Percentiles rank a stretch among this genome's conserved stretches.
Evolutionary conservation across 305 asterid genomes (phyloP).

Genomic region (Fraxinus latifolia): DNA sequence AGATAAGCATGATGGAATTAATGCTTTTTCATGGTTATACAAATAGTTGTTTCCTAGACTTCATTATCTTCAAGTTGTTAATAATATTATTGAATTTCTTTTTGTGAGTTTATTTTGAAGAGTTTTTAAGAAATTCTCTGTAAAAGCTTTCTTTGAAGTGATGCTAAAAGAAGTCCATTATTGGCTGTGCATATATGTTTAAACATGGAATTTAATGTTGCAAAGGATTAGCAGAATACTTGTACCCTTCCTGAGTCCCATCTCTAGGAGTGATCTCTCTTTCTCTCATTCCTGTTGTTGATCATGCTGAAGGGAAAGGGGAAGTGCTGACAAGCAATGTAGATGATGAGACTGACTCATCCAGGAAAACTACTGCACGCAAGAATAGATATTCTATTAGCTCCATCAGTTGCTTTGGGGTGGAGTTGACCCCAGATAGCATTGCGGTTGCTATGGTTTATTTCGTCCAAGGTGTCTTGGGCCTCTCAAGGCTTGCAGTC

Average conservation of each 20-base stretch:
- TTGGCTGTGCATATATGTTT: not conserved
- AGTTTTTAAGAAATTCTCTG: not conserved
- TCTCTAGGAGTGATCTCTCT: not conserved
- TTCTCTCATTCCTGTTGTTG: constrained; percentile 7
- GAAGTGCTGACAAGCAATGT: constrained; percentile 34
- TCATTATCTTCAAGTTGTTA: not conserved
- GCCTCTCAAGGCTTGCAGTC: constrained; percentile 87
- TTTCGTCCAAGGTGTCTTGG: constrained; percentile 93
- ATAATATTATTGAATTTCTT: not conserved
- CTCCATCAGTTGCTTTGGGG: constrained; percentile 64
- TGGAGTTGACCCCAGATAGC: constrained; percentile 78
- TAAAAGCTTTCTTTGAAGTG: not conserved
- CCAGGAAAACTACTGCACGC: constrained; percentile 41
- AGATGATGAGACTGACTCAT: constrained; percentile 43
- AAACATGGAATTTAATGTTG: not conserved
- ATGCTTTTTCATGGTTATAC: not conserved
- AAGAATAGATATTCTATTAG: constrained; percentile 54
- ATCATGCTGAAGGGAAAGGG: constrained; percentile 55
- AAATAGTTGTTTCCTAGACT: not conserved
- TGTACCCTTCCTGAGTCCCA: constrained; percentile 13
- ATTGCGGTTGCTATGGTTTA: constrained; percentile 97
- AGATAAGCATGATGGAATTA: not conserved
- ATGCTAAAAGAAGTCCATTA: not conserved
- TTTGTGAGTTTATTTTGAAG: not conserved
- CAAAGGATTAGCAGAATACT: not conserved